Evolutionary conservation across 768 basidiomycete genomes (phyloP).

Genomic region (Rhizopogon salebrosus): DNA sequence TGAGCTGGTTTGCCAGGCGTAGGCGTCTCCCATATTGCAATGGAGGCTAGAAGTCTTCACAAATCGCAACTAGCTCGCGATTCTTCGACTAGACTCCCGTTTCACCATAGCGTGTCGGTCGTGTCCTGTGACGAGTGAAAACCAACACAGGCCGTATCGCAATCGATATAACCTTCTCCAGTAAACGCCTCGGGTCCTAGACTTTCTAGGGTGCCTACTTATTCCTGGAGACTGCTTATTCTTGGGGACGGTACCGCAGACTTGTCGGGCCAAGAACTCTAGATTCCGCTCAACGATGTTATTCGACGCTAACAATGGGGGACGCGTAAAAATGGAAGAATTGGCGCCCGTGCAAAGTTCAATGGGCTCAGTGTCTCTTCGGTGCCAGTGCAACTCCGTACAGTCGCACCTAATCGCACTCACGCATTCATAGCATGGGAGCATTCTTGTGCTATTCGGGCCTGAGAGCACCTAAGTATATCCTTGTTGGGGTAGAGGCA

Average conservation of each 20-base stretch:
- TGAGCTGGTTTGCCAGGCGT: background rate
- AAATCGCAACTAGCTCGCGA: background rate
- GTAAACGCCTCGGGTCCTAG: background rate
- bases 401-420: conserved; percentile 16
- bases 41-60: too few relatives aligned
- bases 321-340: background rate
- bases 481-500: conserved; percentile 1
- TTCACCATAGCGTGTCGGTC: background rate
- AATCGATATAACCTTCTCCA: background rate
- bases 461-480: conserved; percentile 17
- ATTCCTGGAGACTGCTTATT: background rate
- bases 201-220: conserved; percentile 3
- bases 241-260: conserved; percentile 16
- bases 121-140: background rate
- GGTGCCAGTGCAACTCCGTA: background rate
- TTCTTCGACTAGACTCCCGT: background rate
- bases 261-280: background rate
- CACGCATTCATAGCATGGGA: conserved; percentile 18
- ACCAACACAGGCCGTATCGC: background rate
- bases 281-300: conserved; percentile 5
- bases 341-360: background rate
- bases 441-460: conserved; percentile 8
- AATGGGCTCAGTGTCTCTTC: background rate
- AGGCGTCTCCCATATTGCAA: background rate
- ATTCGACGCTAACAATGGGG: background rate